These are phyloP conservation scores for Aureobasidium vineae DNA, from an alignment of 2,329 filamentous ascomycete species.

Conservation along the genomic window DNA sequence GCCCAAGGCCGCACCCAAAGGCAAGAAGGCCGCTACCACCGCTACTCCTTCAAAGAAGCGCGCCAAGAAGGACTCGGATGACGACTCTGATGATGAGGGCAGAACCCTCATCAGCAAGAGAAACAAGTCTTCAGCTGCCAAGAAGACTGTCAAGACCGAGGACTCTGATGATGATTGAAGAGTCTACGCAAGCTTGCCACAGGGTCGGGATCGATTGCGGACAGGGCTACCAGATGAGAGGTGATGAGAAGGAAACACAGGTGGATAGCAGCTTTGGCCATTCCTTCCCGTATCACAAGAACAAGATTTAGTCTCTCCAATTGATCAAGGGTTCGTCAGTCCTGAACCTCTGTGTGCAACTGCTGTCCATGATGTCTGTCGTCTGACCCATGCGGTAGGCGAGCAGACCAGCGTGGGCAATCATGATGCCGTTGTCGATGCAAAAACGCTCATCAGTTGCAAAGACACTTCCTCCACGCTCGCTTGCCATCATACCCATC, in stretches of 20 bases:
- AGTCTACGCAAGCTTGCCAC: neutral
- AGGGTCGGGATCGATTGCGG: neutral
- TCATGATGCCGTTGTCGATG: slow-evolving; percentile 99
- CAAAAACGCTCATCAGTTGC: slow-evolving; percentile 97
- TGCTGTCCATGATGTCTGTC: slow-evolving; percentile 75
- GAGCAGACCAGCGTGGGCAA: slow-evolving; percentile 89
- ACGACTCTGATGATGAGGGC: slow-evolving; percentile 15
- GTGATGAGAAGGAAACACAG: neutral
- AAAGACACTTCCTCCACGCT: slow-evolving; percentile 85
- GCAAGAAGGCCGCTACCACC: slow-evolving; percentile 32
- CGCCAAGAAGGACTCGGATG: slow-evolving; percentile 2
- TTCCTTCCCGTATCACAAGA: neutral
- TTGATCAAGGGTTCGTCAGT: slow-evolving; percentile 53
- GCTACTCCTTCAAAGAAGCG: slow-evolving; percentile 33
- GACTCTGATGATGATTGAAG: slow-evolving; percentile 24
- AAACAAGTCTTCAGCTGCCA: neutral
- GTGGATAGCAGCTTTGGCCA: neutral
- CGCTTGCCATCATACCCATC: slow-evolving; percentile 94
- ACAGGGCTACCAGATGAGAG: neutral
- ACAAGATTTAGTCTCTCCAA: slow-evolving; percentile 46
- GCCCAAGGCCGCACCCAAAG: slow-evolving; percentile 2
- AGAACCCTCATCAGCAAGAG: slow-evolving; percentile 14
- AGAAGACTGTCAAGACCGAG: slow-evolving; percentile 24
- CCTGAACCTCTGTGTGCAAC: slow-evolving; percentile 57
- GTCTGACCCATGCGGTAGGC: slow-evolving; percentile 78